Percentiles rank a stretch among this genome's conserved stretches.
These are phyloP conservation scores for Pilatotrama ljubarskyi DNA, from an alignment of 768 basidiomycete species.

Conservation along the genomic window DNA sequence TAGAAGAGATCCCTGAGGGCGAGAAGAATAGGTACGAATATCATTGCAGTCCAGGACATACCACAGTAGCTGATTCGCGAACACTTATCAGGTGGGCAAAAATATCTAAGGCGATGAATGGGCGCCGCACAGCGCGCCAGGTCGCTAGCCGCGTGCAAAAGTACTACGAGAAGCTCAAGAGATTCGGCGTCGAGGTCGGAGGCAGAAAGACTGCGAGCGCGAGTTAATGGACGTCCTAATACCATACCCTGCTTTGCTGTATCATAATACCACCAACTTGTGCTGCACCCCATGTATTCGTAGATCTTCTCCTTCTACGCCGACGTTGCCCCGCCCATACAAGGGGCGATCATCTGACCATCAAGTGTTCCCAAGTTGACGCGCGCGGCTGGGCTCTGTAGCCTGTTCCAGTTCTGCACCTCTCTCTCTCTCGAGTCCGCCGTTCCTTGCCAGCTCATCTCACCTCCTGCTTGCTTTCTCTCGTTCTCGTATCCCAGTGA, in stretches of 20 bases:
- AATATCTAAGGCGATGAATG: conserved; percentile 81
- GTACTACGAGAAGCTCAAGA: conserved; percentile 82
- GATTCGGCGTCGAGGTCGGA: conserved; percentile 58
- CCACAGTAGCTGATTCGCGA: conserved; percentile 8
- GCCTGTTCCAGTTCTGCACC: not conserved
- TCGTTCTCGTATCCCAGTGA: not conserved
- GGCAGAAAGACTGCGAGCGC: conserved; percentile 16
- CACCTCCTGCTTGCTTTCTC: not conserved
- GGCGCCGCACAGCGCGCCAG: conserved; percentile 73
- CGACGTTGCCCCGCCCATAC: conserved; percentile 13
- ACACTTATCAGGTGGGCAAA: conserved; percentile 62
- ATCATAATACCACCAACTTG: no score
- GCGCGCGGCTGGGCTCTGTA: conserved; percentile 7
- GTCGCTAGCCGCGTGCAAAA: conserved; percentile 90
- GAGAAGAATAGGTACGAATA: conserved; percentile 64
- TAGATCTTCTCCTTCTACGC: not conserved
- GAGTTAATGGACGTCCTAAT: not conserved
- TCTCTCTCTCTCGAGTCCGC: not conserved
- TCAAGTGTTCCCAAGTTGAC: conserved; percentile 13
- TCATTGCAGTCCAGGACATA: not conserved
- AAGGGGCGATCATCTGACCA: conserved; percentile 21
- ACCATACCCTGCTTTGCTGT: no score
- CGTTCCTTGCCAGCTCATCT: conserved; percentile 22
- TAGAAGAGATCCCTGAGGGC: conserved; percentile 76
- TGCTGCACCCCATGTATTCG: not conserved